Percentiles rank a stretch among this genome's conserved stretches.
Evolutionary conservation across 257 asterid genomes (phyloP).

Genomic region (Solanum lycopersicoides): DNA sequence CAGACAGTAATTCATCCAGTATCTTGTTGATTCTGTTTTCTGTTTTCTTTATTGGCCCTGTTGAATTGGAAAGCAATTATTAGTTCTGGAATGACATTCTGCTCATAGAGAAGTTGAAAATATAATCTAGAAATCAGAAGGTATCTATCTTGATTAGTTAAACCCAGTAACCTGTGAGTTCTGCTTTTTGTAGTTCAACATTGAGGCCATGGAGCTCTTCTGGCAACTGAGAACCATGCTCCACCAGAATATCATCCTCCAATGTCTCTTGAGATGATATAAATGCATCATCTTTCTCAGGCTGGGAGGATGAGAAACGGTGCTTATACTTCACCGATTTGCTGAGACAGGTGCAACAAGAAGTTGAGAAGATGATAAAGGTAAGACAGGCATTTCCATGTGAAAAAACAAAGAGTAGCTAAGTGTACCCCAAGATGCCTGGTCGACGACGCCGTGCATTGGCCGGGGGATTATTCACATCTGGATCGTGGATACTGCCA

Average conservation of each 20-base stretch:
- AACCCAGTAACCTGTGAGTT: constrained; percentile 43
- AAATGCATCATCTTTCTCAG: constrained; percentile 31
- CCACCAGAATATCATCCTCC: constrained; percentile 19
- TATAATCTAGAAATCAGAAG: background rate
- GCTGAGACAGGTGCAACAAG: constrained; percentile 19
- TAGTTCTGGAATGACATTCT: background rate
- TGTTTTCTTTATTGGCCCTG: constrained; percentile 33
- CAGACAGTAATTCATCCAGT: constrained; percentile 47
- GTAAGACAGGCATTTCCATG: background rate
- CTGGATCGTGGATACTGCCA: constrained; percentile 15
- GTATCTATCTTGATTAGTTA: background rate
- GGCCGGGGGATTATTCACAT: constrained; percentile 22
- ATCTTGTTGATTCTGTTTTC: constrained; percentile 18
- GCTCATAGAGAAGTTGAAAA: background rate
- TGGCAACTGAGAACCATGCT: constrained; percentile 19
- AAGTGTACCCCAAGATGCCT: constrained; percentile 62
- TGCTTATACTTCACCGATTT: constrained; percentile 43
- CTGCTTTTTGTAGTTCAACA: constrained; percentile 31
- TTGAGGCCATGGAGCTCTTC: constrained; percentile 13
- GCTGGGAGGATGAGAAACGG: constrained; percentile 26
- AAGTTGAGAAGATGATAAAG: background rate
- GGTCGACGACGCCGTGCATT: constrained; percentile 45
- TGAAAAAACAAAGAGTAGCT: background rate
- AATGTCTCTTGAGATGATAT: constrained; percentile 34
- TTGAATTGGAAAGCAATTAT: background rate